Conservation (phyloP, 108 stramenopile species). For the Discostella pseudostelligera region DNA sequence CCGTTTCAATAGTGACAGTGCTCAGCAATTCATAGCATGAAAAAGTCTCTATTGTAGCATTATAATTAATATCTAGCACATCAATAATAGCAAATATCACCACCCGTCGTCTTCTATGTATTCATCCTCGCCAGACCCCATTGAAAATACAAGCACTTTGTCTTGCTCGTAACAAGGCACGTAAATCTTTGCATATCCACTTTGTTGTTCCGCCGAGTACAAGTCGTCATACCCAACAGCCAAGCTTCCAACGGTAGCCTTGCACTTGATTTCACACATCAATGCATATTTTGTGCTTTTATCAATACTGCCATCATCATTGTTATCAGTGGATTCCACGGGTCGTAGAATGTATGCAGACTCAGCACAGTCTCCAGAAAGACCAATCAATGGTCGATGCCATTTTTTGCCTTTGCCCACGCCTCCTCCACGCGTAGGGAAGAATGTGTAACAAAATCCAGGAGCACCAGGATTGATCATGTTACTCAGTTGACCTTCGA, state of each 20-base stretch:
- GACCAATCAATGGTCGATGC: conserved; percentile 87
- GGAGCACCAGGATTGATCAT: conserved; percentile 96
- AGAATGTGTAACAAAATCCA: conserved; percentile 93
- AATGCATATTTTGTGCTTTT: conserved; percentile 72
- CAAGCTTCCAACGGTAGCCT: conserved; percentile 90
- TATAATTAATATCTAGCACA: too few relatives aligned
- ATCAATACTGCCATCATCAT: conserved; percentile 28
- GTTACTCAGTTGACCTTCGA: conserved; percentile 77
- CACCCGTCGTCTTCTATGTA: conserved; percentile 1
- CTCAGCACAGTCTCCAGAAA: conserved; percentile 96
- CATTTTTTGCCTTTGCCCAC: conserved; percentile 41
- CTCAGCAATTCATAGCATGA: too few relatives aligned
- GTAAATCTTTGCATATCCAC: conserved; percentile 92
- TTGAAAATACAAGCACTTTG: conserved; percentile 55
- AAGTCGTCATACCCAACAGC: conserved; percentile 90
- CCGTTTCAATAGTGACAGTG: too few relatives aligned
- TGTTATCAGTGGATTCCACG: conserved; percentile 26
- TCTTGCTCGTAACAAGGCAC: conserved; percentile 93
- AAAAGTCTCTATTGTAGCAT: too few relatives aligned
- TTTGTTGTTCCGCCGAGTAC: conserved; percentile 61
- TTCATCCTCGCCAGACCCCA: conserved; percentile 20
- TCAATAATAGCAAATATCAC: neutral
- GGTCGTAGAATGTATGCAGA: conserved; percentile 94
- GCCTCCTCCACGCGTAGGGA: conserved; percentile 59
- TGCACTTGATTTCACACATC: conserved; percentile 90